Base-by-base conservation (phyloP, 2,329 filamentous ascomycete genomes). In the Phyllosticta citribraziliensis region DNA sequence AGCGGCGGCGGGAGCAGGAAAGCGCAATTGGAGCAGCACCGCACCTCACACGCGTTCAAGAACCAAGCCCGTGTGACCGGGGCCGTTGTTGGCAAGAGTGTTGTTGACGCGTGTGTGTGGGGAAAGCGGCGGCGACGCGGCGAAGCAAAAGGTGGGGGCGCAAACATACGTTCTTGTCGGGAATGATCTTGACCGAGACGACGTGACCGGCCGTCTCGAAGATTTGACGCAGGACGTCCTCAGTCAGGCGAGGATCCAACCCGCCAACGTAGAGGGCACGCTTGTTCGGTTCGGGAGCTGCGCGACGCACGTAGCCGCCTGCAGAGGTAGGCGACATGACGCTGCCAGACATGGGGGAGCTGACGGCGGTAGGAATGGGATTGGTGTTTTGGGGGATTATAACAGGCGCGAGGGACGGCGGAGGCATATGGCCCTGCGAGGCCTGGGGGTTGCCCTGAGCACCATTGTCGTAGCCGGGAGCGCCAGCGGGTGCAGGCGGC, bases 181-280 rank as follows among this genome's bases (percentile, higher is more conserved):
- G 94, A 74, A 99, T 99, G 72, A 99, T 97, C 82, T 99, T 99
- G 73, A 99, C 94, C 72, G 91, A 97, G 78, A 96, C 88, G 66
- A 99, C 94, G 77, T 99, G 94, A 62, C 94, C 94, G 63, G 92
- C 97, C 6, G 94, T 99, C 81, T 99, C 94, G 72, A 99, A 99
- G 70, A 97, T 97, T 76, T 97, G 93, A 72, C 91, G 91, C 74
- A 97, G 78, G 61, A 97, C 91, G 72, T 97, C 93, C 77, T 97
- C 93, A 33, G 93, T 97, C 65, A 97, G 93, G 67, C 94, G 85
- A 69, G 92, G 91, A 74, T 99, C 94, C 67, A 99, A 80, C 60
- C 94, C 94, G 65, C 94, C 94, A 63, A 99, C 90, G 71, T 99
- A 99, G 64, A 99, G 80, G 62, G 94, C 94, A 72, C 94, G 86